These are phyloP conservation scores for Geotrichum histeridarum DNA, from an alignment of 1,139 yeast genomes.

Conservation along the genomic window DNA sequence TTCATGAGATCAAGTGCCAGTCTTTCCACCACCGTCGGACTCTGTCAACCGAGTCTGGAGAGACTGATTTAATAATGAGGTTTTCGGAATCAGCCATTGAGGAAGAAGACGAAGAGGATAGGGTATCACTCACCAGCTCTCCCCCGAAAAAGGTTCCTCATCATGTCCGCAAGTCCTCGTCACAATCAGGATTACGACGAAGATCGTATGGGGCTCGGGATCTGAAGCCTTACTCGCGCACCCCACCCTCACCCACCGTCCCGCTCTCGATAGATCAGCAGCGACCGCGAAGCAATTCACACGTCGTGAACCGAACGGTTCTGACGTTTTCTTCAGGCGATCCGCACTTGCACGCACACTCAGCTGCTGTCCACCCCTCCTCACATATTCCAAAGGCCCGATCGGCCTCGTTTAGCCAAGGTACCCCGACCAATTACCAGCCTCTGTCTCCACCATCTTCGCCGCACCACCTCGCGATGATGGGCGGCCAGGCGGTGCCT, in stretches of 20 bases:
- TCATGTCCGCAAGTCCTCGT: slow-evolving; percentile 10
- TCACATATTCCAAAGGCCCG: slow-evolving; percentile 1
- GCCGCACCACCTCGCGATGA: slow-evolving; percentile 9
- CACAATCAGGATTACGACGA: slow-evolving; percentile 4
- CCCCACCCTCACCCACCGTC: slow-evolving; percentile 8
- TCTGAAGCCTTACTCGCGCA: slow-evolving; percentile 8
- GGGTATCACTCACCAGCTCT: not conserved
- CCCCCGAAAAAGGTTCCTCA: slow-evolving; percentile 6
- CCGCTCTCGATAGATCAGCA: not conserved
- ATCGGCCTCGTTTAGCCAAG: slow-evolving; percentile 4
- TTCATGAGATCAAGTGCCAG: slow-evolving; percentile 13
- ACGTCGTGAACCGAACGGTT: not conserved
- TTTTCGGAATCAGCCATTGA: slow-evolving; percentile 11
- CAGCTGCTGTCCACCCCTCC: not conserved
- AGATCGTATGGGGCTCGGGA: slow-evolving; percentile 11
- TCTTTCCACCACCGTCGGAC: slow-evolving; percentile 5
- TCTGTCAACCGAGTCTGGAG: slow-evolving; percentile 8
- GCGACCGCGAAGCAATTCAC: slow-evolving; percentile 4
- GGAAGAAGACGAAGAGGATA: slow-evolving; percentile 11
- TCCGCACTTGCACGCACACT: not conserved
- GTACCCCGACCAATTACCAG: slow-evolving; percentile 3
- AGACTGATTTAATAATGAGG: slow-evolving; percentile 1
- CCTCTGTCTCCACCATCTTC: slow-evolving; percentile 16
- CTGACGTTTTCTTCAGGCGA: not conserved
- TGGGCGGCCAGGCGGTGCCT: not conserved